Evolutionary conservation across 2,329 filamentous ascomycete genomes (phyloP).

Genomic region (Talaromyces sp.): DNA sequence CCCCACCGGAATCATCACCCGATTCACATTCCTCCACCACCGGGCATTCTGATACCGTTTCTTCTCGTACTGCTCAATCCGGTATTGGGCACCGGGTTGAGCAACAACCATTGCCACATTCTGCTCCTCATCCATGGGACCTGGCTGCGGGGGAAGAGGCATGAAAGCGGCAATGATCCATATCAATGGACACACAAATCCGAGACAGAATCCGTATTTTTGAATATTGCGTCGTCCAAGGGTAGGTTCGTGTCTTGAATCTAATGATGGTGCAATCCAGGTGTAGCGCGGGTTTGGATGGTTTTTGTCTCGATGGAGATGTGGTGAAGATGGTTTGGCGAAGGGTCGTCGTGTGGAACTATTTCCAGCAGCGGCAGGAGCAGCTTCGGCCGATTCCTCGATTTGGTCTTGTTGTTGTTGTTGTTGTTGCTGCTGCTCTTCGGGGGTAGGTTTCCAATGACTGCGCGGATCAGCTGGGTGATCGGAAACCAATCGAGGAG

Average conservation of each 20-base stretch:
- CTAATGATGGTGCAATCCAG: slow-evolving; percentile 69
- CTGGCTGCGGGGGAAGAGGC: slow-evolving; percentile 60
- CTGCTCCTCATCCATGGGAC: slow-evolving; percentile 48
- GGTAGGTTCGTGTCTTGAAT: slow-evolving; percentile 58
- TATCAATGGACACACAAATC: slow-evolving; percentile 75
- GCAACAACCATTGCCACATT: slow-evolving; percentile 28
- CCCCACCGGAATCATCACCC: slow-evolving; percentile 56
- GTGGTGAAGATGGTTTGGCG: slow-evolving; percentile 67
- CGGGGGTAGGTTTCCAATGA: slow-evolving; percentile 37
- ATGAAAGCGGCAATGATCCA: slow-evolving; percentile 77
- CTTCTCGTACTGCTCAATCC: slow-evolving; percentile 43
- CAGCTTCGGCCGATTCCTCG: slow-evolving; percentile 2
- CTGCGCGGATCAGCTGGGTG: slow-evolving; percentile 40
- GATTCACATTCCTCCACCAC: slow-evolving; percentile 61
- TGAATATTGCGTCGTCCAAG: slow-evolving; percentile 68
- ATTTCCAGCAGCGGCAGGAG: slow-evolving; percentile 27
- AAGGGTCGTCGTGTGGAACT: slow-evolving; percentile 30
- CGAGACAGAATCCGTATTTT: slow-evolving; percentile 66
- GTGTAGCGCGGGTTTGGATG: slow-evolving; percentile 52
- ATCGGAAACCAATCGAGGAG: slow-evolving; percentile 23
- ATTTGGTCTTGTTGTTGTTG: slow-evolving; percentile 22
- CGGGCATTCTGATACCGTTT: slow-evolving; percentile 54
- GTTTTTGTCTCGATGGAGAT: slow-evolving; percentile 61
- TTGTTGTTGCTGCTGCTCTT: slow-evolving; percentile 18
- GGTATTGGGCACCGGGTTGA: slow-evolving; percentile 42